These are phyloP conservation scores for Fusarium pilosicola DNA, from an alignment of 2,329 filamentous ascomycete species.

Conservation along the genomic window DNA sequence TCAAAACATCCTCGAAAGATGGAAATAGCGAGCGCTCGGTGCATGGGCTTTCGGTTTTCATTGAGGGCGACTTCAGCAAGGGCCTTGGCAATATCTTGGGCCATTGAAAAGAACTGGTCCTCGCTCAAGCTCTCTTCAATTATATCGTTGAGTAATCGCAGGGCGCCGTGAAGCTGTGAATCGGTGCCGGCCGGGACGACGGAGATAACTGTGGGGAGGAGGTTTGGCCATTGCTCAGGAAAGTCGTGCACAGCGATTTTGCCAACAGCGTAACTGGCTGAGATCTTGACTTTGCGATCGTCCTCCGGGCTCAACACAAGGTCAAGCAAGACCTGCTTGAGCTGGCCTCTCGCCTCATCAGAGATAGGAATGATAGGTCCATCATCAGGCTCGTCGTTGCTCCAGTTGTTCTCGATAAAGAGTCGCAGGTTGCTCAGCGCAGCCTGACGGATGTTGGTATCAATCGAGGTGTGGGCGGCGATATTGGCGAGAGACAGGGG, in stretches of 20 bases:
- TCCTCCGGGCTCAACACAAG: conserved; percentile 77
- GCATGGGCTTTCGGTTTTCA: conserved; percentile 75
- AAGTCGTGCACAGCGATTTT: conserved; percentile 96
- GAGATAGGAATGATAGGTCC: conserved; percentile 70
- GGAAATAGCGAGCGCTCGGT: conserved; percentile 86
- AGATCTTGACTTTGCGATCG: conserved; percentile 86
- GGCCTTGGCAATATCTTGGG: conserved; percentile 83
- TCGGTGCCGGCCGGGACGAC: conserved; percentile 81
- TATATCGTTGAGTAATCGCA: conserved; percentile 87
- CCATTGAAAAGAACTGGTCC: conserved; percentile 92
- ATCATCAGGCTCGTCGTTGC: conserved; percentile 75
- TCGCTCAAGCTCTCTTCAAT: conserved; percentile 95
- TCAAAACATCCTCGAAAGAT: conserved; percentile 94
- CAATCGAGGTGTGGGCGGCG: conserved; percentile 78
- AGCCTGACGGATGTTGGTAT: conserved; percentile 81
- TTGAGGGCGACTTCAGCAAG: conserved; percentile 86
- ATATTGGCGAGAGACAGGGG: conserved; percentile 84
- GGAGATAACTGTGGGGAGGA: conserved; percentile 82
- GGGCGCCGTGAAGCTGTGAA: conserved; percentile 84
- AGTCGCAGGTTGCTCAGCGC: conserved; percentile 82
- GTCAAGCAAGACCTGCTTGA: conserved; percentile 79
- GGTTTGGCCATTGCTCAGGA: conserved; percentile 91
- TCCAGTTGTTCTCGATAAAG: conserved; percentile 89
- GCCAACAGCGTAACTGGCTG: conserved; percentile 84
- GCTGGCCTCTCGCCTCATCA: conserved; percentile 76